Evolutionary conservation across 2,329 filamentous ascomycete species (phyloP).

Genomic region (Endoconidiophora laricicola): DNA sequence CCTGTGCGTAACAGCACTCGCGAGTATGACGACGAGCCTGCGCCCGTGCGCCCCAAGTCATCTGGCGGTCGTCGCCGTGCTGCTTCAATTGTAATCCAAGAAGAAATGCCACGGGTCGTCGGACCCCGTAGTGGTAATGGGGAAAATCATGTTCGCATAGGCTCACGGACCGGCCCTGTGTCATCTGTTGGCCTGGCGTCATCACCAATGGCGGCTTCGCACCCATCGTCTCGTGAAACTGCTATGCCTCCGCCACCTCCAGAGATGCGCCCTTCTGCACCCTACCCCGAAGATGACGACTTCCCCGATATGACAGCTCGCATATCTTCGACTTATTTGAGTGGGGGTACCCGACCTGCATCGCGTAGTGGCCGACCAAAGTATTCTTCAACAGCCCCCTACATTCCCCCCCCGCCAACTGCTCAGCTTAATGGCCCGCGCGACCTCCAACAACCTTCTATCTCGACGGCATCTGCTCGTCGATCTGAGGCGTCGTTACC

Average conservation of each 20-base stretch:
- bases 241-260: not conserved
- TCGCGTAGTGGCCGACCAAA: conserved; percentile 8
- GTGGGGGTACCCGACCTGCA: conserved; percentile 6
- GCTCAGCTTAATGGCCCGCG: conserved; percentile 13
- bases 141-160: conserved; percentile 5
- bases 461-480: conserved; percentile 2
- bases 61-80: conserved; percentile 6
- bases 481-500: conserved; percentile 3
- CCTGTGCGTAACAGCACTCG: conserved; percentile 1
- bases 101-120: conserved; percentile 8
- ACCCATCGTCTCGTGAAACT: conserved; percentile 1
- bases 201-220: conserved; percentile 8
- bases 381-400: conserved; percentile 5
- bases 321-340: conserved; percentile 14
- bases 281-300: conserved; percentile 25
- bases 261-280: conserved; percentile 12
- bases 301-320: conserved; percentile 10
- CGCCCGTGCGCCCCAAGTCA: conserved; percentile 5
- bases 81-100: conserved; percentile 3
- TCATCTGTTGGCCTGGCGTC: conserved; percentile 6
- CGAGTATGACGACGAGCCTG: conserved; percentile 3
- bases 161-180: conserved; percentile 4
- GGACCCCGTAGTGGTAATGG: conserved; percentile 2
- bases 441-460: conserved; percentile 16
- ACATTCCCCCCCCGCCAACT: not conserved